Evolutionary conservation across 2,329 filamentous ascomycete genomes (phyloP), one percentile per base, ranked within the genome.

Genomic region (Fusarium beomiforme): DNA sequence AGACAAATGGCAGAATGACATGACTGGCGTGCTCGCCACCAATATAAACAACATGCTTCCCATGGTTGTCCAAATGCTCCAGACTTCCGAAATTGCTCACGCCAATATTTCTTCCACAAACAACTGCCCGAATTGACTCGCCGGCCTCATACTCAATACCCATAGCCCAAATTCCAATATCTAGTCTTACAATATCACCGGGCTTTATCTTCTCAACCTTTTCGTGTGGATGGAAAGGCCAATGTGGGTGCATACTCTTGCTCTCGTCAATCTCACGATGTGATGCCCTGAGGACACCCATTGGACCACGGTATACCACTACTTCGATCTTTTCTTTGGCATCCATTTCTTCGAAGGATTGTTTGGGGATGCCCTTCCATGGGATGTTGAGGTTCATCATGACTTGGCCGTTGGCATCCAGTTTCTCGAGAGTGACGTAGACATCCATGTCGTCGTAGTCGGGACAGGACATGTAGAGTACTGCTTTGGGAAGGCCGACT

Each of bases 361-460:
- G 16, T 0, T 65, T 65, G 3, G 60, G 61, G 7, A 66, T 65
- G 0, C 51, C 43, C 3, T 59, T 51, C 63, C 63, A 66, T 1
- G 63, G 63, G 1, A 66, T 51, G 23, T 66, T 66, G 1, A 66
- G 51, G 12, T 65, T 66, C 5, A 66, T 42, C 63, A 66, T 66
- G 0, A 66, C 61, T 9, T 66, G 19, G 1, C 61, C 63, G 0
- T 59, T 39, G 1, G 5, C 1, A 2, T 66, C 61, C 0, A 66
- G 33, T 4, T 66, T 66, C 9, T 66, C 63, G 2, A 66, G 61
- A 0, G 46, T 36, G 2, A 66, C 26, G 8, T 66, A 66, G 4
- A 66, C n/a, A 2, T 66, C 63, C 63, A 66, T 66, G 11, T 66
- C 63, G 1, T 66, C 33, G 11, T 66, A 23, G 1, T 66, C 51